These are phyloP conservation scores for Exophiala sideris DNA, from an alignment of 2,329 filamentous ascomycete genomes.

Conservation along the genomic window DNA sequence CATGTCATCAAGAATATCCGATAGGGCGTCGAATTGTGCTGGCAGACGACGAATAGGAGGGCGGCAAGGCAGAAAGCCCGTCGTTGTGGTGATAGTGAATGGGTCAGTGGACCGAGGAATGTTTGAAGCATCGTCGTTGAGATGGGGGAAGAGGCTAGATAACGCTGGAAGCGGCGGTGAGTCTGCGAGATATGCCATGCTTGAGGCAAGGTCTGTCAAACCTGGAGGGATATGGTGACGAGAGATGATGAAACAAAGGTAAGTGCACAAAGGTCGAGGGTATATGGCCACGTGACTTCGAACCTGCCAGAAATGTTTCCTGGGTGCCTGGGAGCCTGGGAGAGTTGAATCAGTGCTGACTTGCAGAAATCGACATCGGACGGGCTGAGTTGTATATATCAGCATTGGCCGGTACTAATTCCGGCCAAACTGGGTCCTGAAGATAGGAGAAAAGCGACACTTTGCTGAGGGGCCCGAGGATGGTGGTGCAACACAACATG, in stretches of 20 bases:
- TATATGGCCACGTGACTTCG: no score
- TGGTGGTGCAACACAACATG: no score
- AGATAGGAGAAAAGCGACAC: slow-evolving; percentile 29
- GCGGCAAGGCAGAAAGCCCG: slow-evolving; percentile 44
- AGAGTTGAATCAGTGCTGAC: background rate
- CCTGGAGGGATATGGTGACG: background rate
- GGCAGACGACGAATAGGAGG: slow-evolving; percentile 56
- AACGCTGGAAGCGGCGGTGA: slow-evolving; percentile 34
- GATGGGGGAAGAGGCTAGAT: slow-evolving; percentile 41
- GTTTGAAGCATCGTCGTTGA: slow-evolving; percentile 42
- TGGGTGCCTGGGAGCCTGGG: background rate
- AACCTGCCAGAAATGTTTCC: background rate
- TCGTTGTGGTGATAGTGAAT: slow-evolving; percentile 47
- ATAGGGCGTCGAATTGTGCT: slow-evolving; percentile 67
- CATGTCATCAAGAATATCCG: slow-evolving; percentile 70
- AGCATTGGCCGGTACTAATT: slow-evolving; percentile 26
- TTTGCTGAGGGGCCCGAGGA: background rate
- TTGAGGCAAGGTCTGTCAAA: background rate
- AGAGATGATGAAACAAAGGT: no score
- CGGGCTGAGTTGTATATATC: slow-evolving; percentile 20
- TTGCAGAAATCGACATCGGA: background rate
- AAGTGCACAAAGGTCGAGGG: no score
- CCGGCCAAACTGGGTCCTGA: slow-evolving; percentile 20
- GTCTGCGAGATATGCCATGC: slow-evolving; percentile 22
- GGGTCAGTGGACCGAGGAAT: slow-evolving; percentile 43